These are phyloP conservation scores for Fusarium staphyleae DNA, from an alignment of 2,329 filamentous ascomycete species.

Conservation along the genomic window DNA sequence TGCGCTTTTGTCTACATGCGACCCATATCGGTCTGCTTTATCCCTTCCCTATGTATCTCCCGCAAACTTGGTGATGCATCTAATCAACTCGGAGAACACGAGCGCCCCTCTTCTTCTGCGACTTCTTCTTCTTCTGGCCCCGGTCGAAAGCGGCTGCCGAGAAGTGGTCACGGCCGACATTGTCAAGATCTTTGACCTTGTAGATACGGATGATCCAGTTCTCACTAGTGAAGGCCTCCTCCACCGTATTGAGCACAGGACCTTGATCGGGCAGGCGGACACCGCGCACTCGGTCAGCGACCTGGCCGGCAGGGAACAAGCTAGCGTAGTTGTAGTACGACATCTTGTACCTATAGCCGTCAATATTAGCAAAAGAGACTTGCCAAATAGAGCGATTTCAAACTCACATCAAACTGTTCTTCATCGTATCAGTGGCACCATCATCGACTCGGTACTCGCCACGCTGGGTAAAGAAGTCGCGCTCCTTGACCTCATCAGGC, in stretches of 20 bases:
- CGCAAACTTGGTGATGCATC: constrained; percentile 25
- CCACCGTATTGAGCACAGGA: constrained; percentile 84
- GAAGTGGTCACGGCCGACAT: constrained; percentile 87
- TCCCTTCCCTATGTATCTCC: constrained; percentile 28
- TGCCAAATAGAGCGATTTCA: neutral
- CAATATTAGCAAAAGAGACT: too few species aligned
- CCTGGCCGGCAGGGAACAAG: constrained; percentile 91
- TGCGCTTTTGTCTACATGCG: constrained; percentile 46
- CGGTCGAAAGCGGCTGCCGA: constrained; percentile 73
- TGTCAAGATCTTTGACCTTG: constrained; percentile 99
- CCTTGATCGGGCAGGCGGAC: constrained; percentile 81
- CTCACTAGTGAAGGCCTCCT: constrained; percentile 98
- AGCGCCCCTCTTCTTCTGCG: constrained; percentile 73
- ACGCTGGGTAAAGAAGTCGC: constrained; percentile 90
- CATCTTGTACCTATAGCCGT: constrained; percentile 90
- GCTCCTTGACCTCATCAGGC: constrained; percentile 98
- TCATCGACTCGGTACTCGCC: constrained; percentile 96
- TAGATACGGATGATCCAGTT: constrained; percentile 99
- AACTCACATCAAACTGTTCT: constrained; percentile 96
- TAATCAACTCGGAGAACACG: constrained; percentile 77
- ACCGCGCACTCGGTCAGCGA: constrained; percentile 86
- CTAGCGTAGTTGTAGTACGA: constrained; percentile 97
- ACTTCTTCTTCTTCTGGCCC: constrained; percentile 85
- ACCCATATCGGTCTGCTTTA: constrained; percentile 33
- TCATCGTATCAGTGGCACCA: constrained; percentile 95